phyloP scores from a whole-genome alignment of 108 stramenopile species.

The Mediolabrus comicus region DNA sequence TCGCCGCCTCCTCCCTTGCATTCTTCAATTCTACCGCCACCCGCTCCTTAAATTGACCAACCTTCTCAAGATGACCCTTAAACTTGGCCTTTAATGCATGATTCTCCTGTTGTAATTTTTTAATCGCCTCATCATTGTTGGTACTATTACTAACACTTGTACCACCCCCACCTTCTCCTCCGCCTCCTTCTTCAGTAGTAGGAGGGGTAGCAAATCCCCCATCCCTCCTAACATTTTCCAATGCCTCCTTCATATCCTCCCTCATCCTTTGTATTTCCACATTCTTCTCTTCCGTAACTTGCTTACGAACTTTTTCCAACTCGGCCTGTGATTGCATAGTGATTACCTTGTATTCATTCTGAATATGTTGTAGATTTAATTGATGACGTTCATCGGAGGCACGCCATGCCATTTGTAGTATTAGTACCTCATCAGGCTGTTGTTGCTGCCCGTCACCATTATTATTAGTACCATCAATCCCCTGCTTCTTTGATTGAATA shows the following conservation, averaged over 20 bases:
- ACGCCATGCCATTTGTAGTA: constrained; percentile 63
- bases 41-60: constrained; percentile 25
- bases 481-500: background rate
- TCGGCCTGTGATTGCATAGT: constrained; percentile 48
- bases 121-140: constrained; percentile 19
- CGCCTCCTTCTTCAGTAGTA: constrained; percentile 7
- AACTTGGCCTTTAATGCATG: constrained; percentile 21
- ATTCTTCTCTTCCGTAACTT: constrained; percentile 35
- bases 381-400: constrained; percentile 58
- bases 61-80: constrained; percentile 20
- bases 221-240: constrained; percentile 21
- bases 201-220: constrained; percentile 20
- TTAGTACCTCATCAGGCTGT: constrained; percentile 44
- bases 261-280: constrained; percentile 35
- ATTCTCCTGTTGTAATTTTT: constrained; percentile 16
- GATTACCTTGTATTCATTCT: constrained; percentile 57
- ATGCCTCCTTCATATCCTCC: constrained; percentile 44
- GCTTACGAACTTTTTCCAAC: constrained; percentile 50
- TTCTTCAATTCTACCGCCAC: constrained; percentile 26
- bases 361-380: constrained; percentile 57
- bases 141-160: background rate
- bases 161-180: constrained; percentile 16
- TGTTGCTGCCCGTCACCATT: no score
- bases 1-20: constrained; percentile 24
- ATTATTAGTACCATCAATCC: background rate